Percentiles rank a stretch among this genome's conserved stretches.
These are phyloP conservation scores for Coelastrella sp. DNA, from an alignment of 139 green algal species.

Conservation along the genomic window DNA sequence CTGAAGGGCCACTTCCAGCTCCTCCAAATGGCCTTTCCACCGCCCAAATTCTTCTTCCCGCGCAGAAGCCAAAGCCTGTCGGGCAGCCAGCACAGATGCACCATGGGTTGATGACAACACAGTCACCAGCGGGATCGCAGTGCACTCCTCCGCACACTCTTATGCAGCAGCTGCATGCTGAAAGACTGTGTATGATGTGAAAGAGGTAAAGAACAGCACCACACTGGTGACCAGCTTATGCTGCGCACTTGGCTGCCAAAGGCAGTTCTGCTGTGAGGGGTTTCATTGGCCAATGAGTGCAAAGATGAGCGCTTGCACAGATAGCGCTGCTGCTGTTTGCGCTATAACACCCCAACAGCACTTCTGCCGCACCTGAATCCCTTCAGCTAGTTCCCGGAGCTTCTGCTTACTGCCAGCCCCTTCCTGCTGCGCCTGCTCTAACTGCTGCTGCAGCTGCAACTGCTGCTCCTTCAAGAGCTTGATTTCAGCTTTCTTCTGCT, in stretches of 20 bases:
- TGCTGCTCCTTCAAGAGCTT: conserved; percentile 15
- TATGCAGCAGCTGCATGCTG: background rate
- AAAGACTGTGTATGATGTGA: no score
- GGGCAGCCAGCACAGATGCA: background rate
- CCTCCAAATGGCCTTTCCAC: conserved; percentile 31
- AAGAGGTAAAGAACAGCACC: no score
- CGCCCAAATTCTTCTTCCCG: conserved; percentile 37
- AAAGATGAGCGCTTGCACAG: no score
- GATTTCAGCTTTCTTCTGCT: conserved; percentile 42
- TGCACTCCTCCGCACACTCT: background rate
- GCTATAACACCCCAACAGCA: background rate
- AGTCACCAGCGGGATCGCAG: no score
- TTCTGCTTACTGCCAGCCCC: background rate
- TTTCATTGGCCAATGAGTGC: no score
- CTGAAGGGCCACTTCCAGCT: background rate
- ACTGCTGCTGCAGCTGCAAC: conserved; percentile 1
- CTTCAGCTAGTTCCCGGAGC: conserved; percentile 20
- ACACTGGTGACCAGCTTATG: no score
- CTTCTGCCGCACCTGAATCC: conserved; percentile 17
- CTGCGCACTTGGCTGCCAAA: no score
- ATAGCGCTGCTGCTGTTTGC: no score
- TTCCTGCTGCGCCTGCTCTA: background rate
- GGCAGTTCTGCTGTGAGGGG: no score
- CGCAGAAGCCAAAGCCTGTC: conserved; percentile 20
- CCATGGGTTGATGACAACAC: background rate